These are phyloP conservation scores for Rhypophila decipiens DNA, from an alignment of 495 filamentous ascomycete genomes.

Conservation along the genomic window DNA sequence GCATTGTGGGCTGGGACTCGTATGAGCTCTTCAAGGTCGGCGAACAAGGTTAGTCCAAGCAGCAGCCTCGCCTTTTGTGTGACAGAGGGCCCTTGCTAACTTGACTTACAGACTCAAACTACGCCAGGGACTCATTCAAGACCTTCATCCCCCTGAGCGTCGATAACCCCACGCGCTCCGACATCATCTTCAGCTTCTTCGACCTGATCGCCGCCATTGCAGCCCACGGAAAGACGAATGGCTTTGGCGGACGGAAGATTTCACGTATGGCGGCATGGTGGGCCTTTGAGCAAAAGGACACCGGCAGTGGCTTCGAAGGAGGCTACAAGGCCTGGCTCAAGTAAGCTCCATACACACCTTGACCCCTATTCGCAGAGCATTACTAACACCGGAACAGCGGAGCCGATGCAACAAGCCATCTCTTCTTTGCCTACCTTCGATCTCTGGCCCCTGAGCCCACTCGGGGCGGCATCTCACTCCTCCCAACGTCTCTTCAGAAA, in stretches of 20 bases:
- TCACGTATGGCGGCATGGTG: conserved; percentile 97
- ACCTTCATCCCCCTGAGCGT: conserved; percentile 95
- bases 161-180: conserved; percentile 76
- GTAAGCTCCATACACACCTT: conserved; percentile 14
- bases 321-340: conserved; percentile 79
- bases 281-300: conserved; percentile 89
- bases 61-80: conserved; percentile 3
- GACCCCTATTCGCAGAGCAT: not conserved
- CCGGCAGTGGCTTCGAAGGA: conserved; percentile 87
- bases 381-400: conserved; percentile 52
- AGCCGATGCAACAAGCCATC: conserved; percentile 89
- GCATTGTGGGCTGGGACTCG: conserved; percentile 93
- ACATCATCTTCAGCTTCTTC: conserved; percentile 95
- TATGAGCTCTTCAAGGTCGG: conserved; percentile 95
- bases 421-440: conserved; percentile 96
- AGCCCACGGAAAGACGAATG: conserved; percentile 85
- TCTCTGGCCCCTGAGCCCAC: conserved; percentile 75
- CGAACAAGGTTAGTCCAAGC: conserved; percentile 83
- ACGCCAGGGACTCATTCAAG: conserved; percentile 87
- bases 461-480: conserved; percentile 66
- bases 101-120: conserved; percentile 65
- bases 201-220: conserved; percentile 78
- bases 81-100: not conserved
- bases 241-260: conserved; percentile 86
- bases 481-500: conserved; percentile 86